Conservation (phyloP, 2,329 filamentous ascomycete species). For the Cercospora sojina region DNA sequence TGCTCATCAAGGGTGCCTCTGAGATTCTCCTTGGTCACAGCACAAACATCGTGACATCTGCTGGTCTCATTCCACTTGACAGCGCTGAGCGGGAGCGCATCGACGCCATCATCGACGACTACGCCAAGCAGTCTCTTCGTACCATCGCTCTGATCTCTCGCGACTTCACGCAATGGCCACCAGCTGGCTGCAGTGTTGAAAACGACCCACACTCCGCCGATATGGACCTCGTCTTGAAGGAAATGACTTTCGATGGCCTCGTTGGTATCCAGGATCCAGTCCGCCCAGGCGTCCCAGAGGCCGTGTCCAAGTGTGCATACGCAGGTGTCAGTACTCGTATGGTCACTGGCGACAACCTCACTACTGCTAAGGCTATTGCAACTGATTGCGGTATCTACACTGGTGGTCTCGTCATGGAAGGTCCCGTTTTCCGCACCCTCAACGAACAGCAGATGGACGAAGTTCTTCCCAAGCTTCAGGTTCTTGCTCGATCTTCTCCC, state of each 20-base stretch:
- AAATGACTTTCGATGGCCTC: conserved; percentile 71
- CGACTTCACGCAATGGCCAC: conserved; percentile 78
- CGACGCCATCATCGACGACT: conserved; percentile 68
- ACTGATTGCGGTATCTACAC: conserved; percentile 67
- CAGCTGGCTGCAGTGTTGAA: conserved; percentile 56
- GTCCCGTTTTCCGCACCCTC: conserved; percentile 47
- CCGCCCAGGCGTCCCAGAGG: conserved; percentile 64
- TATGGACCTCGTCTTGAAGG: conserved; percentile 67
- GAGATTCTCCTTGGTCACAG: conserved; percentile 52
- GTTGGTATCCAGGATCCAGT: conserved; percentile 75
- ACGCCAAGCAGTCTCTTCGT: conserved; percentile 75
- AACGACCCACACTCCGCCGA: conserved; percentile 64
- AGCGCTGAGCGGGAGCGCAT: conserved; percentile 57
- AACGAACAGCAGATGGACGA: conserved; percentile 49
- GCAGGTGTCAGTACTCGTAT: conserved; percentile 71
- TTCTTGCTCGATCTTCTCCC: conserved; percentile 66
- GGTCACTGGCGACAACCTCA: conserved; percentile 71
- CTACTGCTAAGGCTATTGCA: conserved; percentile 73
- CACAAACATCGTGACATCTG: conserved; percentile 56
- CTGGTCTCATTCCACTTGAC: conserved; percentile 54
- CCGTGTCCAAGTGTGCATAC: conserved; percentile 64
- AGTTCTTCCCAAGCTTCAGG: conserved; percentile 63
- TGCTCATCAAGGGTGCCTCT: conserved; percentile 54
- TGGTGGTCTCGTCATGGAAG: conserved; percentile 48
- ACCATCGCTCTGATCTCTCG: conserved; percentile 82